Evolutionary conservation across 176 grass and related monocot species (phyloP).

Genomic region (Triticum turgidum): DNA sequence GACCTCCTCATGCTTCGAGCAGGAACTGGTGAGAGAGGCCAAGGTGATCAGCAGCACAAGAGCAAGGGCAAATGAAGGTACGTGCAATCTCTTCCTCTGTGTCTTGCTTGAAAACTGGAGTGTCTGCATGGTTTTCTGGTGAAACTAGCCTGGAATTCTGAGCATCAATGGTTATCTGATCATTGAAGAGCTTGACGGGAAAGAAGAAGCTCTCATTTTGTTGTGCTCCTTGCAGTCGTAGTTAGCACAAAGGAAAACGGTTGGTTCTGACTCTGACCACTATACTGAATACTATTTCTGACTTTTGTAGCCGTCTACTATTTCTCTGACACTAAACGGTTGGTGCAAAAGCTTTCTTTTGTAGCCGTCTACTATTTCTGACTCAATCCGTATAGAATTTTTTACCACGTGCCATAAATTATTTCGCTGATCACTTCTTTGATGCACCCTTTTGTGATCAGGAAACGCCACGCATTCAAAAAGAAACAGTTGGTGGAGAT

Average conservation of each 20-base stretch:
- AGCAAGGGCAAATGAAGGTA: background rate
- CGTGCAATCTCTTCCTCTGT: background rate
- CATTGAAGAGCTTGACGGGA: background rate
- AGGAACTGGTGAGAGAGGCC: background rate
- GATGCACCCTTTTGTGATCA: background rate
- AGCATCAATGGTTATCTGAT: background rate
- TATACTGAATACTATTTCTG: background rate
- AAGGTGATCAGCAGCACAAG: conserved; percentile 23
- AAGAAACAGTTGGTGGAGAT: background rate
- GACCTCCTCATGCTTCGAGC: conserved; percentile 18
- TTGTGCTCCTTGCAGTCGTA: background rate
- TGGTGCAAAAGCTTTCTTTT: background rate
- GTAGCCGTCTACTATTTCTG: background rate
- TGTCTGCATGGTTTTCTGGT: conserved; percentile 23
- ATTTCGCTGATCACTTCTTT: no score
- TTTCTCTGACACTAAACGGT: no score
- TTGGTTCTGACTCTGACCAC: background rate
- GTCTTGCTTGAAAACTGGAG: conserved; percentile 3
- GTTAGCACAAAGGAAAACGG: background rate
- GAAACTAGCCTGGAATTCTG: conserved; percentile 5
- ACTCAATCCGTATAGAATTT: background rate
- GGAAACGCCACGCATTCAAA: background rate
- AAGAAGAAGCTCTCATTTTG: background rate
- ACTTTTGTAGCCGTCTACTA: no score
- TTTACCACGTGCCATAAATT: no score